Evolutionary conservation across 2,329 filamentous ascomycete genomes (phyloP).

Genomic region (Aspergillus carbonarius): DNA sequence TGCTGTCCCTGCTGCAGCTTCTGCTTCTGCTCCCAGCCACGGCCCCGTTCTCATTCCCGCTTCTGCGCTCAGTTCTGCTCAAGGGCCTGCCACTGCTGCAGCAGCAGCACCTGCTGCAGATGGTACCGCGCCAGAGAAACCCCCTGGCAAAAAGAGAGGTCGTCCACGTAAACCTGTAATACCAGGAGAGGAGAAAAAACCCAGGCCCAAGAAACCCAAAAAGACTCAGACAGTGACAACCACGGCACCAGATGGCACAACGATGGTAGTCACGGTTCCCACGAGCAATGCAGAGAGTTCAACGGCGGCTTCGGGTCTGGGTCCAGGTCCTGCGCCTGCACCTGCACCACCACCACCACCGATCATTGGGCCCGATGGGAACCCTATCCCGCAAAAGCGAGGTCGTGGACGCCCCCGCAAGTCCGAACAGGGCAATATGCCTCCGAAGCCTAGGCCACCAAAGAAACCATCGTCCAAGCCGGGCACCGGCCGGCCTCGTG

Average conservation of each 20-base stretch:
- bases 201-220: slow-evolving; percentile 19
- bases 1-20: neutral
- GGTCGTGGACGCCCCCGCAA: slow-evolving; percentile 27
- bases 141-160: slow-evolving; percentile 27
- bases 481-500: slow-evolving; percentile 34
- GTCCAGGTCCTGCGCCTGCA: neutral
- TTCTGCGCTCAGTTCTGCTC: neutral
- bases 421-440: slow-evolving; percentile 19
- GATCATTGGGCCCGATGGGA: slow-evolving; percentile 18
- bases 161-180: slow-evolving; percentile 29
- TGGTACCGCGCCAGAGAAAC: neutral
- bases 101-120: neutral
- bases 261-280: slow-evolving; percentile 8
- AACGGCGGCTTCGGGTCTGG: neutral
- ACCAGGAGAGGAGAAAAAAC: slow-evolving; percentile 19
- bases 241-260: slow-evolving; percentile 9
- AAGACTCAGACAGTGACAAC: slow-evolving; percentile 23
- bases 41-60: neutral
- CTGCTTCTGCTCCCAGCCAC: neutral
- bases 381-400: slow-evolving; percentile 21
- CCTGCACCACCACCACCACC: slow-evolving; percentile 4
- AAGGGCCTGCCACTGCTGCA: neutral
- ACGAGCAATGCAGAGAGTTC: slow-evolving; percentile 11
- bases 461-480: slow-evolving; percentile 21
- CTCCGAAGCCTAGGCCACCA: slow-evolving; percentile 23